Percentiles rank a stretch among this genome's conserved stretches.
phyloP scores from a whole-genome alignment of 2,329 filamentous ascomycete species.

The Ophiostoma pallidulum region DNA sequence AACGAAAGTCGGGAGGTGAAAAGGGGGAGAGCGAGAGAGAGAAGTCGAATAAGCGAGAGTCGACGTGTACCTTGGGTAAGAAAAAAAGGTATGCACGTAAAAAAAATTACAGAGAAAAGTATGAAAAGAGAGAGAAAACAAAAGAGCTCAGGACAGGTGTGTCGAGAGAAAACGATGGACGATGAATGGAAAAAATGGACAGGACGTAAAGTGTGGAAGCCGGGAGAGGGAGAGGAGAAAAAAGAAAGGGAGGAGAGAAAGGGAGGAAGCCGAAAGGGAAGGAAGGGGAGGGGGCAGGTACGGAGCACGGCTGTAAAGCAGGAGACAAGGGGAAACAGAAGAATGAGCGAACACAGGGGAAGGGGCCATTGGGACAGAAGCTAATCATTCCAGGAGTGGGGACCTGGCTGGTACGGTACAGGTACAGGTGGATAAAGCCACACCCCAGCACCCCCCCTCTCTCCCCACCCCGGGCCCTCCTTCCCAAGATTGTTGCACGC shows the following conservation, averaged over 20 bases:
- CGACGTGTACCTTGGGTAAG: constrained; percentile 9
- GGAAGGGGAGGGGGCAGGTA: constrained; percentile 4
- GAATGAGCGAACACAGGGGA: constrained; percentile 8
- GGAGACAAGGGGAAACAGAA: constrained; percentile 1
- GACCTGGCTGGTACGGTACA: too few relatives aligned
- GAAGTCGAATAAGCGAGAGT: constrained; percentile 12
- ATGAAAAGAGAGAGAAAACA: constrained; percentile 7
- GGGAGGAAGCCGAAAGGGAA: constrained; percentile 4
- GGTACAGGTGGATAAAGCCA: constrained; percentile 7
- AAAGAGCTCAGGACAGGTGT: constrained; percentile 7
- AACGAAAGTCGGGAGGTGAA: constrained; percentile 6
- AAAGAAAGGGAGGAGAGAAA: not conserved
- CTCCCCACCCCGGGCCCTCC: too few relatives aligned
- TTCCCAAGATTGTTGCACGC: not conserved
- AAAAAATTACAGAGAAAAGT: constrained; percentile 8
- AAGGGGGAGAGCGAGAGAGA: not conserved
- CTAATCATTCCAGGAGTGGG: constrained; percentile 8
- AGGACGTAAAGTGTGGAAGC: constrained; percentile 1
- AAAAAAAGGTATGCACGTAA: constrained; percentile 10
- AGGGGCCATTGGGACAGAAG: constrained; percentile 11
- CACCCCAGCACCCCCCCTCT: too few relatives aligned
- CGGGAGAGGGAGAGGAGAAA: constrained; percentile 6
- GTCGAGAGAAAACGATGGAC: constrained; percentile 17
- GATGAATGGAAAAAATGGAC: constrained; percentile 11
- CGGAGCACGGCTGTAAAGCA: constrained; percentile 8